These are phyloP conservation scores for Vicia faba DNA, from an alignment of 306 rosid genomes.

Conservation along the genomic window DNA sequence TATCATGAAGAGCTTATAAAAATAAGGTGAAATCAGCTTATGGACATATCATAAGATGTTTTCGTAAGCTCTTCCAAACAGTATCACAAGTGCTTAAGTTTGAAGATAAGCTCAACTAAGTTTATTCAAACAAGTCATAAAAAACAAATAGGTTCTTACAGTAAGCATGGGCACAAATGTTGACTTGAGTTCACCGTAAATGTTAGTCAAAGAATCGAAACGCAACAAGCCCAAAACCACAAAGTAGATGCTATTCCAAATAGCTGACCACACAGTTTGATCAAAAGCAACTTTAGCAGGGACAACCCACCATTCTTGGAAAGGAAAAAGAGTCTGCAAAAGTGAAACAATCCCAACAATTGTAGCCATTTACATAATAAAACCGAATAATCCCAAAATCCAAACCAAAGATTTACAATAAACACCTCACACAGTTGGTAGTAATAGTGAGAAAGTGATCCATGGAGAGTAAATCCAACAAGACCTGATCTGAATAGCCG, in stretches of 20 bases:
- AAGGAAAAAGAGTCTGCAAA: slow-evolving; percentile 77
- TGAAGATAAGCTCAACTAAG: neutral
- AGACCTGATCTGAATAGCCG: slow-evolving; percentile 89
- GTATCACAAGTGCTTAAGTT: neutral
- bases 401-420: slow-evolving; percentile 37
- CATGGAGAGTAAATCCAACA: slow-evolving; percentile 90
- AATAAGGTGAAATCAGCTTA: slow-evolving; percentile 17
- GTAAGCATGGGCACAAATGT: slow-evolving; percentile 88
- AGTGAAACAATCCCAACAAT: slow-evolving; percentile 22
- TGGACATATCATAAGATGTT: neutral
- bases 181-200: slow-evolving; percentile 66
- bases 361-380: slow-evolving; percentile 41
- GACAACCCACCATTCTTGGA: slow-evolving; percentile 93
- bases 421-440: slow-evolving; percentile 96
- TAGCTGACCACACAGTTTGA: slow-evolving; percentile 87
- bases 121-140: neutral
- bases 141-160: slow-evolving; percentile 50
- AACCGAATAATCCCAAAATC: slow-evolving; percentile 33
- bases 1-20: neutral
- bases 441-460: slow-evolving; percentile 97
- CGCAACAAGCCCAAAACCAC: slow-evolving; percentile 81
- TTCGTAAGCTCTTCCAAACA: neutral
- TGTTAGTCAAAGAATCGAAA: slow-evolving; percentile 54
- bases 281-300: slow-evolving; percentile 93
- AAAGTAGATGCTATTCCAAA: slow-evolving; percentile 95